Conservation (phyloP, 176 grass and related monocot species). For the Dendrocalamus sinicus region DNA sequence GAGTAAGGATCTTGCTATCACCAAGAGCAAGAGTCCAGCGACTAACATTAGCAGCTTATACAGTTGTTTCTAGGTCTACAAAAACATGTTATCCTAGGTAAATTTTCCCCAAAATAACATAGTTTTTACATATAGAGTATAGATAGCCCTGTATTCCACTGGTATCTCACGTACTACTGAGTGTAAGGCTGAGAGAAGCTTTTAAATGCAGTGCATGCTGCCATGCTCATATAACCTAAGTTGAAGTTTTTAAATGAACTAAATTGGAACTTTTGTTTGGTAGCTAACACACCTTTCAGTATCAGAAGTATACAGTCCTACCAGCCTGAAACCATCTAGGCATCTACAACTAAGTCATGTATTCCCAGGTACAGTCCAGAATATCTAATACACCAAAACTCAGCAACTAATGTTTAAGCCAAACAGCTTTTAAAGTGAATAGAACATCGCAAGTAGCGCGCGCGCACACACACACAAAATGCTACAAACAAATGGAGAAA, state of each 20-base stretch:
- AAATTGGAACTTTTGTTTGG: background rate
- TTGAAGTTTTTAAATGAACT: background rate
- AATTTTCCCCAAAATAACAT: background rate
- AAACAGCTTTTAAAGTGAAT: slow-evolving; percentile 9
- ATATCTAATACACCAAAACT: background rate
- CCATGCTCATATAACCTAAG: slow-evolving; percentile 4
- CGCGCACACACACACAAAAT: slow-evolving; percentile 15
- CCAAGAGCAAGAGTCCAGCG: too few species aligned
- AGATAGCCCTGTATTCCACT: background rate
- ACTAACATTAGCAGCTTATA: slow-evolving; percentile 7
- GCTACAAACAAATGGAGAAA: slow-evolving; percentile 16
- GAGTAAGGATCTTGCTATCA: too few species aligned
- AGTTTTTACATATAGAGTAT: slow-evolving; percentile 10
- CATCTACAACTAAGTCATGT: background rate
- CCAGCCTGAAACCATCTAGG: slow-evolving; percentile 1
- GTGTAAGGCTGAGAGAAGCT: background rate
- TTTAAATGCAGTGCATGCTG: background rate
- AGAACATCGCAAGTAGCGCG: background rate
- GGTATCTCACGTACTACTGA: background rate
- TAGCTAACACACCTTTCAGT: background rate
- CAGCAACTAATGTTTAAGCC: slow-evolving; percentile 19
- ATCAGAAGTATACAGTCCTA: slow-evolving; percentile 4
- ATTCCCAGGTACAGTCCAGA: background rate
- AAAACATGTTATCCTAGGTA: background rate
- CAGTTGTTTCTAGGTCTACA: background rate